Percentiles rank a stretch among this genome's conserved stretches.
phyloP scores from a whole-genome alignment of 352 stramenopile species.

The Globisporangium radiosum region DNA sequence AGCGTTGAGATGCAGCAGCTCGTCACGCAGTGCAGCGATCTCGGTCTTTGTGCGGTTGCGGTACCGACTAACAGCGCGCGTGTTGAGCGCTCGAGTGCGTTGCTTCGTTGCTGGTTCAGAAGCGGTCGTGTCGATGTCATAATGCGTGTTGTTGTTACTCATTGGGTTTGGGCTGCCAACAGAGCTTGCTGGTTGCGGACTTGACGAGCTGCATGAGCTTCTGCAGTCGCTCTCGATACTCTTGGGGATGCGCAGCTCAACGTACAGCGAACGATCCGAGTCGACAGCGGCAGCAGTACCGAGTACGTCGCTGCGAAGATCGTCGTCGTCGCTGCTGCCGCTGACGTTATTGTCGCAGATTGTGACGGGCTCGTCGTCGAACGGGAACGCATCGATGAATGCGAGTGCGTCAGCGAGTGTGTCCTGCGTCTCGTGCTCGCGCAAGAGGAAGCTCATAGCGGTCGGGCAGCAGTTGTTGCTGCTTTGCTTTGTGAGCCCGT shows the following conservation, averaged over 20 bases:
- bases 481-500: not conserved
- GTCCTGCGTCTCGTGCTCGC: slow-evolving; percentile 3
- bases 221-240: not conserved
- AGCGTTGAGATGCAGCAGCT: slow-evolving; percentile 5
- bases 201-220: not conserved
- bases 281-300: not conserved
- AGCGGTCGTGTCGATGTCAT: not conserved
- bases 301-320: not conserved
- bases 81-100: slow-evolving; percentile 7
- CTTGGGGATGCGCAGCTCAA: slow-evolving; percentile 1
- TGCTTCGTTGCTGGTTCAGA: not conserved
- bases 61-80: slow-evolving; percentile 10
- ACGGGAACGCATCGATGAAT: slow-evolving; percentile 10
- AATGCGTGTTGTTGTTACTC: not conserved
- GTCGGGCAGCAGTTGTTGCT: not conserved
- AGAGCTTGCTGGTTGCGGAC: not conserved
- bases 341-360: not conserved
- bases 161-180: not conserved
- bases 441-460: slow-evolving; percentile 8
- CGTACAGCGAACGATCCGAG: not conserved
- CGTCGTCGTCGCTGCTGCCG: not conserved
- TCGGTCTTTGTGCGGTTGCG: slow-evolving; percentile 8
- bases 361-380: not conserved
- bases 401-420: slow-evolving; percentile 6
- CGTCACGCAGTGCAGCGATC: slow-evolving; percentile 5